These are phyloP conservation scores for Oryza nivara DNA, from an alignment of 176 grass and related monocot genomes.

Conservation along the genomic window DNA sequence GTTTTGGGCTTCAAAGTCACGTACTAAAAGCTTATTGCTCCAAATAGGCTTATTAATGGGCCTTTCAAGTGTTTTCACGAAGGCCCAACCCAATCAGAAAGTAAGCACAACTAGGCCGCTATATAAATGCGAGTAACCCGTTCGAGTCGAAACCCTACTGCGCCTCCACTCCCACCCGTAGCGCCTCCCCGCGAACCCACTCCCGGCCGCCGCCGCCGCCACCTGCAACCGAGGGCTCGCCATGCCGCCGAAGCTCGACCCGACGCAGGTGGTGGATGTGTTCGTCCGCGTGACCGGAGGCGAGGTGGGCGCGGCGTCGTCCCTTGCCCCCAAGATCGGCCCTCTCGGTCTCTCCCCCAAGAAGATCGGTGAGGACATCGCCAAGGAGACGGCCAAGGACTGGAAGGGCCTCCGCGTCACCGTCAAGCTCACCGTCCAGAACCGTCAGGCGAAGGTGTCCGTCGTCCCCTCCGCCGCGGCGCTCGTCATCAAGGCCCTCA, in stretches of 20 bases:
- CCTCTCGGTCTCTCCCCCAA: conserved; percentile 94
- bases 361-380: conserved; percentile 97
- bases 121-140: conserved; percentile 28
- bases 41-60: neutral
- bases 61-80: accelerated
- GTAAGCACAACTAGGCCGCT: neutral
- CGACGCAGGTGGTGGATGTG: conserved; percentile 82
- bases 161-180: conserved; percentile 9
- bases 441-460: conserved; percentile 92
- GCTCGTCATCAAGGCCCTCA: conserved; percentile 83
- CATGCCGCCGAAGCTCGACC: conserved; percentile 88
- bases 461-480: conserved; percentile 84
- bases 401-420: conserved; percentile 97
- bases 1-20: too few relatives aligned
- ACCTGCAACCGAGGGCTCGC: conserved; percentile 11
- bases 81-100: neutral
- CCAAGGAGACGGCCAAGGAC: conserved; percentile 96
- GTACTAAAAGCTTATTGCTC: too few relatives aligned
- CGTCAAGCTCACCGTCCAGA: conserved; percentile 95
- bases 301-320: conserved; percentile 87
- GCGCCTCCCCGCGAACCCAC: conserved; percentile 22
- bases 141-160: conserved; percentile 30
- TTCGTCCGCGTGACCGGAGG: conserved; percentile 93
- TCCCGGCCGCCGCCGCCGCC: neutral
- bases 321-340: conserved; percentile 88